phyloP scores from a whole-genome alignment of 192 early-diverging fungal species.

The Coemansia biformis region DNA sequence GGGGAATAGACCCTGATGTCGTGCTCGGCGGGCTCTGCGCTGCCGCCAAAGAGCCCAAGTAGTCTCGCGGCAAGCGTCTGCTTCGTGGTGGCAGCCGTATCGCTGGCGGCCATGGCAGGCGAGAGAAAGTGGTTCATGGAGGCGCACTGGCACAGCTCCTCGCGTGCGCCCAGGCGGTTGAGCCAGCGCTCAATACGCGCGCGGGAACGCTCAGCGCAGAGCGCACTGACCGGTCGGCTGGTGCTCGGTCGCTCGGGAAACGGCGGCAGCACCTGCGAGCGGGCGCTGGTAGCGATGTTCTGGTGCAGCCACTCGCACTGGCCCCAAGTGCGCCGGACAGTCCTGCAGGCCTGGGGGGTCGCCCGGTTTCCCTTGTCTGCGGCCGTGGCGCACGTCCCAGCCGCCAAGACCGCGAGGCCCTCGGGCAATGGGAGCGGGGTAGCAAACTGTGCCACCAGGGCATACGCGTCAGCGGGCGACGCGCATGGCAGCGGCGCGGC shows the following conservation, averaged over 20 bases:
- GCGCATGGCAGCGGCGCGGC: conserved; percentile 1
- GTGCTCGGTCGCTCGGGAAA: conserved; percentile 23
- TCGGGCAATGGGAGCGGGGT: conserved; percentile 10
- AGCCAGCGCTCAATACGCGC: conserved; percentile 48
- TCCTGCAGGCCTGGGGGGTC: conserved; percentile 22
- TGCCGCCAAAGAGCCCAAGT: conserved; percentile 31
- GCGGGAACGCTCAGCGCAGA: conserved; percentile 35
- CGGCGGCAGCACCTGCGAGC: conserved; percentile 41
- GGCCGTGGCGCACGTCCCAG: too few species aligned
- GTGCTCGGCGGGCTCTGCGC: conserved; percentile 4
- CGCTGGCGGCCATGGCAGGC: conserved; percentile 21
- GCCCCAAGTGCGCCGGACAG: conserved; percentile 42
- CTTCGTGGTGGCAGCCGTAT: conserved; percentile 17
- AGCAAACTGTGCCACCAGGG: conserved; percentile 2
- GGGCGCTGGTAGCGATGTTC: conserved; percentile 26
- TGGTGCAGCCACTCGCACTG: conserved; percentile 49
- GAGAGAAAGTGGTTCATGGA: conserved; percentile 42
- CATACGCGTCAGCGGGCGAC: conserved; percentile 28
- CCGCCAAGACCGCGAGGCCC: background rate
- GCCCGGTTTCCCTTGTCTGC: too few species aligned
- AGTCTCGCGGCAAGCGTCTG: conserved; percentile 37
- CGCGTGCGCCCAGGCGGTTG: conserved; percentile 37
- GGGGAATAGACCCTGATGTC: conserved; percentile 37
- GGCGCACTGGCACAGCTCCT: conserved; percentile 29
- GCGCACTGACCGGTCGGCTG: conserved; percentile 4